These are phyloP conservation scores for baker's yeast (Saccharomyces cerevisiae) DNA, from an alignment of 805 yeast species.

Conservation along the genomic window DNA sequence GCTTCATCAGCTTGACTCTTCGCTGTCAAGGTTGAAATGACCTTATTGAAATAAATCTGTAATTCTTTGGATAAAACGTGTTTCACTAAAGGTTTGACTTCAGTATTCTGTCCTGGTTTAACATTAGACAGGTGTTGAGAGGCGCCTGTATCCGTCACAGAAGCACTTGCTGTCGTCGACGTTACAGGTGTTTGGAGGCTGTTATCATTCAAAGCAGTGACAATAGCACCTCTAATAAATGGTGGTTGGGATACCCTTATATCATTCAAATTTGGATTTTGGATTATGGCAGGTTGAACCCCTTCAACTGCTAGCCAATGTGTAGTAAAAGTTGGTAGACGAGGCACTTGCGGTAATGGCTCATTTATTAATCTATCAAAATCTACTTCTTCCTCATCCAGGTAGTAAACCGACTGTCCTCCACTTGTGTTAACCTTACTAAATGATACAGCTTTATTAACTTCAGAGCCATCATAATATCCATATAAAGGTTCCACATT, in stretches of 20 bases:
- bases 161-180: constrained; percentile 3
- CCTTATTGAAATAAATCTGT: constrained; percentile 87
- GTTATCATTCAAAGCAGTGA: constrained; percentile 48
- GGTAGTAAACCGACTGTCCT: constrained; percentile 86
- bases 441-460: constrained; percentile 57
- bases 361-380: constrained; percentile 88
- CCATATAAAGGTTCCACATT: constrained; percentile 94
- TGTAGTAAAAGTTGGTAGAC: constrained; percentile 86
- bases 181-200: constrained; percentile 30
- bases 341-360: constrained; percentile 91
- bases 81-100: constrained; percentile 83
- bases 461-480: constrained; percentile 44
- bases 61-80: constrained; percentile 92
- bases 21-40: constrained; percentile 65
- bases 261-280: constrained; percentile 78
- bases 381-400: constrained; percentile 89
- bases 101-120: constrained; percentile 38
- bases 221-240: constrained; percentile 73
- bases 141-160: background rate
- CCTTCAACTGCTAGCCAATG: constrained; percentile 98
- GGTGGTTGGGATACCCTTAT: constrained; percentile 66
- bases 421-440: constrained; percentile 84
- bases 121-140: constrained; percentile 23
- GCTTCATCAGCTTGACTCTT: constrained; percentile 38
- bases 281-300: constrained; percentile 95